These are phyloP conservation scores for Phytophthora lateralis DNA, from an alignment of 352 stramenopile genomes.

Conservation along the genomic window DNA sequence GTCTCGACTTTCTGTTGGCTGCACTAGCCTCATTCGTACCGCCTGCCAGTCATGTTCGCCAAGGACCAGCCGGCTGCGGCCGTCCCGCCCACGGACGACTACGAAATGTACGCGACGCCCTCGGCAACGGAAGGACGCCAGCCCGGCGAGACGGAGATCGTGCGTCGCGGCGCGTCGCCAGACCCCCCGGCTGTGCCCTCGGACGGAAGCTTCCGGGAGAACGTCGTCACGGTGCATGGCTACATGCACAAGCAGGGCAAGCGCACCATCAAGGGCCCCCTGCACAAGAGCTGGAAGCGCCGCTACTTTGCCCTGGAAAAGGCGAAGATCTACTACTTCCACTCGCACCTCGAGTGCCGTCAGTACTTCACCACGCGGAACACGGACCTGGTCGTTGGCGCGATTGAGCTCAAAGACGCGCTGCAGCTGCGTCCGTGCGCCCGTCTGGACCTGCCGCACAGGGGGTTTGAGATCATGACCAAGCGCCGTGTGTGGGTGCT, in stretches of 20 bases:
- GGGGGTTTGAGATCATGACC: conserved; percentile 80
- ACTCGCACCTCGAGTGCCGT: conserved; percentile 83
- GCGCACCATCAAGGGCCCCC: conserved; percentile 84
- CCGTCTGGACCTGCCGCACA: conserved; percentile 80
- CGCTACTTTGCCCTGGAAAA: conserved; percentile 89
- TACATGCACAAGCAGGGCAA: conserved; percentile 92
- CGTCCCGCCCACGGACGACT: conserved; percentile 50
- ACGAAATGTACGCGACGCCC: conserved; percentile 71
- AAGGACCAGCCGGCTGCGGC: conserved; percentile 46
- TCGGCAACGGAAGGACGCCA: conserved; percentile 43
- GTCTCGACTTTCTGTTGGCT: background rate
- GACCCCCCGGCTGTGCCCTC: conserved; percentile 36
- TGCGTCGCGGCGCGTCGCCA: conserved; percentile 42
- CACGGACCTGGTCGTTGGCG: conserved; percentile 77
- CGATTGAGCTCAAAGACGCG: conserved; percentile 84
- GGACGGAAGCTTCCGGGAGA: conserved; percentile 59
- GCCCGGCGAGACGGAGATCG: conserved; percentile 62
- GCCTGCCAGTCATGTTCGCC: conserved; percentile 52
- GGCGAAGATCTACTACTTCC: conserved; percentile 91
- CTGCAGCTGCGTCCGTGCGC: conserved; percentile 82
- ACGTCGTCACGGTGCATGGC: conserved; percentile 89
- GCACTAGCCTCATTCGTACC: conserved; percentile 31
- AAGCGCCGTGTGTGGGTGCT: conserved; percentile 88
- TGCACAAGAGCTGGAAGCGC: conserved; percentile 89
- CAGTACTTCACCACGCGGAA: conserved; percentile 90